Evolutionary conservation across 345 rosid genomes (phyloP).

Genomic region (Populus davidiana): DNA sequence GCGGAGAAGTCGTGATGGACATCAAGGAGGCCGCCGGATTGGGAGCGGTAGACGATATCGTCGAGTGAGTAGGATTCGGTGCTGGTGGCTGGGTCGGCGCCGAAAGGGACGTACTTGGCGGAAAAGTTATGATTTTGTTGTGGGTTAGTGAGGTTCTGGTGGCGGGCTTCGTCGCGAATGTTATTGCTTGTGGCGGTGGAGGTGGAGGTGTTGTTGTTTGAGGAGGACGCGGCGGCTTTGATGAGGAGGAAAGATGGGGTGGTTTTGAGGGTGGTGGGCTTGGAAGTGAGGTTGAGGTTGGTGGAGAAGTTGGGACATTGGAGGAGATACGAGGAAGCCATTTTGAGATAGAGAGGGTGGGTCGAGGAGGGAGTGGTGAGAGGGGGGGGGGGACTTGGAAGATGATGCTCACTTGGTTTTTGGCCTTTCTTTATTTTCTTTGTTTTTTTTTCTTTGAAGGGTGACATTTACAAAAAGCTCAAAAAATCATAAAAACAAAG

Average conservation of each 20-base stretch:
- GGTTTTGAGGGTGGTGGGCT: slow-evolving; percentile 8
- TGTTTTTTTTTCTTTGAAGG: too few species aligned
- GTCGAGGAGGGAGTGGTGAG: not conserved
- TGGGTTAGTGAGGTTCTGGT: slow-evolving; percentile 24
- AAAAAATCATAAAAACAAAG: too few species aligned
- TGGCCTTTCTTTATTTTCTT: too few species aligned
- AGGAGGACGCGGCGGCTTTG: slow-evolving; percentile 16
- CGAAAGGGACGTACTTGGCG: slow-evolving; percentile 61
- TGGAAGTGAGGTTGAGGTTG: not conserved
- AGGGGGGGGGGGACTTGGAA: too few species aligned
- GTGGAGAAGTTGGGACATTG: slow-evolving; percentile 12
- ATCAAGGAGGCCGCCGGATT: slow-evolving; percentile 28
- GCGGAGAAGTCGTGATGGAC: slow-evolving; percentile 28
- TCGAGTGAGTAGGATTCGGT: slow-evolving; percentile 28
- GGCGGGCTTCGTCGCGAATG: slow-evolving; percentile 59
- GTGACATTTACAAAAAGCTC: too few species aligned
- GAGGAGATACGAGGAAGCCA: slow-evolving; percentile 33
- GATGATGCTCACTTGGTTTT: too few species aligned
- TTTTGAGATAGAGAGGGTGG: not conserved
- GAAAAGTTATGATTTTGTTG: slow-evolving; percentile 28
- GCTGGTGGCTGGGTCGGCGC: slow-evolving; percentile 21
- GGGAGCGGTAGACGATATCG: slow-evolving; percentile 27
- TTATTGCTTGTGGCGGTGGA: slow-evolving; percentile 16
- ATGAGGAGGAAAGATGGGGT: slow-evolving; percentile 2
- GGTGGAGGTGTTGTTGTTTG: slow-evolving; percentile 11